Base-by-base conservation (phyloP, 257 asterid species). In the Salvia hispanica region DNA sequence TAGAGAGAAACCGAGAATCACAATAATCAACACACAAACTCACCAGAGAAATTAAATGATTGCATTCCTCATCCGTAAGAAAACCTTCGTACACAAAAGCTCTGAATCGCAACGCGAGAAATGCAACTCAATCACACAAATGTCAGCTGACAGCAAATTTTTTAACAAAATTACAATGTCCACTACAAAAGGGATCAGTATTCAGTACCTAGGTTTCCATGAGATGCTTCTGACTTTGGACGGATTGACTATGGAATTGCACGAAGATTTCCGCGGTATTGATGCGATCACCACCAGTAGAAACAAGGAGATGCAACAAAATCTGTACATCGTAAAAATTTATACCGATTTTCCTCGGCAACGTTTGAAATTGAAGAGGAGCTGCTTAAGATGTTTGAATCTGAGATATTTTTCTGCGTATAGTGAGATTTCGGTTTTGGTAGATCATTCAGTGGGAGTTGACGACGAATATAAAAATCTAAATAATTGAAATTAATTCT, bases 21-120 rank as follows among this genome's bases (percentile, higher is more conserved):
- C 36, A 25, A 8, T 18, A 63, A 47, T 42, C 58, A 44, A 64
- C 31, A 66, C 3, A 63, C 40, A 76, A 62, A 76, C 95, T 78
- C 79, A 93, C 98, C 70, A 93, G 84, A 45, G 98, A 83, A 70
- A 90, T 66, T 53, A 93, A 82, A 81, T 93, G 98, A 71, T 90
- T 79, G 85, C 95, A 93, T 76, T 93, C 98, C 68, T 80, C 96
- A 15, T 90, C 90, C 51, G 94, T 93, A 4, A 93, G 86, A 79
- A 93, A 93, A 31, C 96, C 95, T 77, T 85, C 85, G 79, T 93
- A 93, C 70, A 93, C 92, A 81, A 83, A 93, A 55, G 98, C 98
- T 74, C 98, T 93, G 77, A 67, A 70, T 50, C 14, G 53, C 61
- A 62, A 56, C 6, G 36, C 62, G 18, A 50, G 47, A 54, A 46